Conservation (phyloP, 1,139 yeast genomes). For the Kurtzmaniella natalensis region DNA sequence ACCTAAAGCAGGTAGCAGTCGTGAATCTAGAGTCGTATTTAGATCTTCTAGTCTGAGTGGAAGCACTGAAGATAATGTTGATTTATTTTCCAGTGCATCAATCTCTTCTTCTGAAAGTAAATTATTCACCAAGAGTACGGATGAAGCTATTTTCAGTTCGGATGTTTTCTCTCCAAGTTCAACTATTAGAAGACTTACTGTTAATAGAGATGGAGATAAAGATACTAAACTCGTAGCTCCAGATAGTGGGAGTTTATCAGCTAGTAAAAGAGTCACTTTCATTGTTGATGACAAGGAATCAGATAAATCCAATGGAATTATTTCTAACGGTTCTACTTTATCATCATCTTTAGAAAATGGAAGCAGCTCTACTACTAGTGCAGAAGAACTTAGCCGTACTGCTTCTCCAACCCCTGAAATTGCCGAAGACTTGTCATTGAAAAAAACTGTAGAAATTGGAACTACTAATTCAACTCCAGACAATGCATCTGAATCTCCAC, state of each 20-base stretch:
- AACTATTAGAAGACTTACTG: slow-evolving; percentile 52
- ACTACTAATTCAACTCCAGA: slow-evolving; percentile 1
- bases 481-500: slow-evolving; percentile 4
- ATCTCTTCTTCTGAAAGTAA: slow-evolving; percentile 8
- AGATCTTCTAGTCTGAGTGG: background rate
- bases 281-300: slow-evolving; percentile 14
- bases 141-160: slow-evolving; percentile 65
- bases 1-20: too few relatives aligned
- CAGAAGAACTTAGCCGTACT: slow-evolving; percentile 8
- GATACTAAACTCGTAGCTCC: slow-evolving; percentile 10
- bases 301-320: background rate
- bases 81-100: slow-evolving; percentile 6
- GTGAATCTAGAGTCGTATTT: background rate
- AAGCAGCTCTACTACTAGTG: too few relatives aligned
- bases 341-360: slow-evolving; percentile 7
- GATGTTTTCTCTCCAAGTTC: slow-evolving; percentile 67
- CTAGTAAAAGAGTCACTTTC: slow-evolving; percentile 37
- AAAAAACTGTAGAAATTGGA: slow-evolving; percentile 1
- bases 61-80: slow-evolving; percentile 4
- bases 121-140: slow-evolving; percentile 40
- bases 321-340: too few relatives aligned
- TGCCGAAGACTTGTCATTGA: too few relatives aligned
- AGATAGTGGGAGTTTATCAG: slow-evolving; percentile 8
- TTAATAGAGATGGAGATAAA: slow-evolving; percentile 38
- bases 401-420: slow-evolving; percentile 3